phyloP scores from a whole-genome alignment of 139 green algal species.

The Closterium sp. region DNA sequence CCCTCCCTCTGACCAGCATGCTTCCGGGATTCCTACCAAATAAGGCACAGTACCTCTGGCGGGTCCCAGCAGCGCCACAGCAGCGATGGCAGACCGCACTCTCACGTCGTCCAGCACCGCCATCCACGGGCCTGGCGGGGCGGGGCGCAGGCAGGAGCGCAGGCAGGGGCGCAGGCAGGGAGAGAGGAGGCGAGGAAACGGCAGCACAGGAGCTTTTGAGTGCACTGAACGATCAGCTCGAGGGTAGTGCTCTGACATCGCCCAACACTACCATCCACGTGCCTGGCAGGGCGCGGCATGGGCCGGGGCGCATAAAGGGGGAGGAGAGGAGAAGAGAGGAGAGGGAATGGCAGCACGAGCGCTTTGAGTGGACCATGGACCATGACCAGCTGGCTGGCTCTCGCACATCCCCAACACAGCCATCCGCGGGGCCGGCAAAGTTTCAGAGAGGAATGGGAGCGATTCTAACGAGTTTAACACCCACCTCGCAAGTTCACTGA shows the following conservation, averaged over 20 bases:
- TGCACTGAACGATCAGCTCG: constrained; percentile 56
- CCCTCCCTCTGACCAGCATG: neutral
- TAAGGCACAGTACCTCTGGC: constrained; percentile 55
- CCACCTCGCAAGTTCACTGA: no score
- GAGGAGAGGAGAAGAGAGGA: neutral
- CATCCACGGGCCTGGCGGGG: constrained; percentile 11
- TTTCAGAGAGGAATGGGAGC: no score
- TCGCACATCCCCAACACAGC: no score
- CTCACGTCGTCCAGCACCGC: constrained; percentile 62
- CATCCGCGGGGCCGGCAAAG: no score
- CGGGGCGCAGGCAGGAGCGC: neutral
- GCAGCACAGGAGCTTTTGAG: constrained; percentile 56
- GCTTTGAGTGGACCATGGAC: neutral
- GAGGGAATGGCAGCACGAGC: neutral
- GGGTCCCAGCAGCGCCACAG: constrained; percentile 76
- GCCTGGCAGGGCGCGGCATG: constrained; percentile 1
- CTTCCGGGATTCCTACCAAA: no score
- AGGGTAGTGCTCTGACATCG: constrained; percentile 63
- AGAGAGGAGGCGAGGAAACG: neutral
- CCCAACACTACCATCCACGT: constrained; percentile 55
- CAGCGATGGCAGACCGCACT: constrained; percentile 67
- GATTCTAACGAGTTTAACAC: no score
- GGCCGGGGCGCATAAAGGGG: neutral
- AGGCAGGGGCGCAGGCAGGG: no score
- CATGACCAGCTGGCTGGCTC: no score